A percentile compares a stretch with the other conserved stretches of the same genome.
Evolutionary conservation across 305 asterid genomes (phyloP).

Genomic region (Fraxinus angustifolia): DNA sequence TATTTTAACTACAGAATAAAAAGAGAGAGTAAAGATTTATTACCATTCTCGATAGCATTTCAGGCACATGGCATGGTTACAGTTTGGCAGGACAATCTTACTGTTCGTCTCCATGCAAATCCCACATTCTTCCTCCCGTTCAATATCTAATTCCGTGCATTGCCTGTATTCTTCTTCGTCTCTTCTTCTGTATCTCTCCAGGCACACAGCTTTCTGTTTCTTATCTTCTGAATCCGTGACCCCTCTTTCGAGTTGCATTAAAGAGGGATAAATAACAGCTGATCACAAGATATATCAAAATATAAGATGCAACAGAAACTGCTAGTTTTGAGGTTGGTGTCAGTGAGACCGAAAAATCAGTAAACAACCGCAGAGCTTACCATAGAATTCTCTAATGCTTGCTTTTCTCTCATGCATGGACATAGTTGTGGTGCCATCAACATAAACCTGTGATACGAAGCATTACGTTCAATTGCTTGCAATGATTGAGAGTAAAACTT

Average conservation of each 20-base stretch:
- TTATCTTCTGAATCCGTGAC: conserved; percentile 82
- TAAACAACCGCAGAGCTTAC: conserved; percentile 36
- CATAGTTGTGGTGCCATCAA: conserved; percentile 96
- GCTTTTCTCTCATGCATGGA: conserved; percentile 92
- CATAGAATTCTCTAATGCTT: conserved; percentile 90
- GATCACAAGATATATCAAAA: conserved; percentile 28
- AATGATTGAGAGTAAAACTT: neutral
- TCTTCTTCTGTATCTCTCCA: conserved; percentile 77
- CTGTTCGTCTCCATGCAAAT: conserved; percentile 89
- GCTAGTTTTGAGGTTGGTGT: neutral
- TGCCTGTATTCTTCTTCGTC: conserved; percentile 56
- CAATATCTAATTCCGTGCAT: conserved; percentile 63
- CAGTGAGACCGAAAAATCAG: conserved; percentile 2
- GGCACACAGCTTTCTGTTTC: conserved; percentile 75
- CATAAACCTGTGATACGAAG: conserved; percentile 60
- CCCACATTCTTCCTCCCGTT: conserved; percentile 95
- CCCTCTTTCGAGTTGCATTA: conserved; percentile 84
- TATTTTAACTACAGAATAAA: conserved; percentile 4
- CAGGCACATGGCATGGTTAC: conserved; percentile 84
- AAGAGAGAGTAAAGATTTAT: neutral
- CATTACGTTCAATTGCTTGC: conserved; percentile 6
- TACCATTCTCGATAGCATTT: conserved; percentile 98
- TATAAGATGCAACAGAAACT: conserved; percentile 22
- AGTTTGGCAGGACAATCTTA: conserved; percentile 86
- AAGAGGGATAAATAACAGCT: conserved; percentile 94